Conservation (phyloP, 2,329 filamentous ascomycete genomes). For the Botrytis elliptica region DNA sequence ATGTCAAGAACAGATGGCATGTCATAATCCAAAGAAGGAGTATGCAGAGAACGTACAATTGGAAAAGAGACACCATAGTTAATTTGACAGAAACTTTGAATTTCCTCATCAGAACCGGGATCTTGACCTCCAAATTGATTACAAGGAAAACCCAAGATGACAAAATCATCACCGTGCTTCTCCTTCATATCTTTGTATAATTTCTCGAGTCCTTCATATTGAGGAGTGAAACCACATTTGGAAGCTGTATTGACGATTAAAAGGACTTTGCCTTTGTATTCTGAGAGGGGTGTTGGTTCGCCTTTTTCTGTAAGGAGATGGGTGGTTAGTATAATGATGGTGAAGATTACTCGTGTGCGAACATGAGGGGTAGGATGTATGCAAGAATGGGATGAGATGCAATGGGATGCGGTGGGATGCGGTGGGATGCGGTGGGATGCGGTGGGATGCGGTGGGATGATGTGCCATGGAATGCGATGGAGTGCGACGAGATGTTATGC, state of each 20-base stretch:
- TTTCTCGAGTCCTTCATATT: conserved; percentile 86
- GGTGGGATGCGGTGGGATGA: no score
- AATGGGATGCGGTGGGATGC: no score
- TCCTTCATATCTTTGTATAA: conserved; percentile 77
- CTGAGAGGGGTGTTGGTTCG: conserved; percentile 63
- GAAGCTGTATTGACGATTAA: conserved; percentile 97
- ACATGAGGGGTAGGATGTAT: neutral
- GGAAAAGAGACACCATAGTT: conserved; percentile 96
- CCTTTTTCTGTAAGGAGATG: conserved; percentile 64
- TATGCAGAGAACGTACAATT: conserved; percentile 52
- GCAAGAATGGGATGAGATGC: neutral
- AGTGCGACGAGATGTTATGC: neutral
- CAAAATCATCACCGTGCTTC: conserved; percentile 66
- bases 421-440: no score
- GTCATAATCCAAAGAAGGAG: neutral
- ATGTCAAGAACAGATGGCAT: neutral
- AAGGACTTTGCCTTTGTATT: conserved; percentile 87
- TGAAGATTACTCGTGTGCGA: neutral
- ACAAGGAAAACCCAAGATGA: conserved; percentile 93
- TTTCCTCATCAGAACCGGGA: conserved; percentile 71
- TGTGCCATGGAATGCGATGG: no score
- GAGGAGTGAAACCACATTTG: conserved; percentile 98
- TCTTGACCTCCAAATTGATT: conserved; percentile 96
- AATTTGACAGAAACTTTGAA: conserved; percentile 81
- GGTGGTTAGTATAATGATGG: conserved; percentile 19